These are phyloP conservation scores for Globisporangium barbulae DNA, from an alignment of 352 stramenopile species.

Conservation along the genomic window DNA sequence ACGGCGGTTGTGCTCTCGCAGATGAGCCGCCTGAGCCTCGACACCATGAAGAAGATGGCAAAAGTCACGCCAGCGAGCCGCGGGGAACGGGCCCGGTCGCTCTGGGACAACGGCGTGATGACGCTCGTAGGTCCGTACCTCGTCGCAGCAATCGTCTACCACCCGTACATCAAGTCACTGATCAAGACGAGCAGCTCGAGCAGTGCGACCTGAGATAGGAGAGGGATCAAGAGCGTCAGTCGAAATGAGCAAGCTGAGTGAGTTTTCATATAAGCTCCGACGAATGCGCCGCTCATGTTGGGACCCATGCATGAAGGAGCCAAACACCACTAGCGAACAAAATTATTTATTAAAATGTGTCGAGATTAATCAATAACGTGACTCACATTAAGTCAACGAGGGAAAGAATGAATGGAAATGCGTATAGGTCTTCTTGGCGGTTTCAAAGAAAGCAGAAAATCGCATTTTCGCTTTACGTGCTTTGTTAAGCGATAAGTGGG, in stretches of 20 bases:
- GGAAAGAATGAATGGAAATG: no score
- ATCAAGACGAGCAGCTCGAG: slow-evolving; percentile 20
- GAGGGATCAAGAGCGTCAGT: background rate
- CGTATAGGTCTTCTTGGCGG: no score
- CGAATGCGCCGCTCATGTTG: no score
- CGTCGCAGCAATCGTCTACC: slow-evolving; percentile 53
- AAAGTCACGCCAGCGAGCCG: slow-evolving; percentile 18
- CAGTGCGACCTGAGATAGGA: background rate
- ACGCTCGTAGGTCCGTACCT: slow-evolving; percentile 56
- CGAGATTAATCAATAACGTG: no score
- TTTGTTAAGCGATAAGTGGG: no score
- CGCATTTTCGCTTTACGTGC: no score
- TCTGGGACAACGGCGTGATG: slow-evolving; percentile 53
- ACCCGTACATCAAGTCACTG: slow-evolving; percentile 57
- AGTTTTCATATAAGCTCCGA: background rate
- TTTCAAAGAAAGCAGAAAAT: no score
- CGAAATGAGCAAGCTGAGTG: background rate
- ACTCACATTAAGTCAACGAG: no score
- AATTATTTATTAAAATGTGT: background rate
- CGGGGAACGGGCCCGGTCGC: slow-evolving; percentile 19
- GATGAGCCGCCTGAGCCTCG: slow-evolving; percentile 31
- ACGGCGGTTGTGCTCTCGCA: slow-evolving; percentile 34
- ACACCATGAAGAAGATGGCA: slow-evolving; percentile 40
- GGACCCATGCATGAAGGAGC: no score
- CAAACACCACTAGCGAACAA: background rate